These are phyloP conservation scores for Triticum monococcum DNA, from an alignment of 176 grass and related monocot genomes.

Conservation along the genomic window DNA sequence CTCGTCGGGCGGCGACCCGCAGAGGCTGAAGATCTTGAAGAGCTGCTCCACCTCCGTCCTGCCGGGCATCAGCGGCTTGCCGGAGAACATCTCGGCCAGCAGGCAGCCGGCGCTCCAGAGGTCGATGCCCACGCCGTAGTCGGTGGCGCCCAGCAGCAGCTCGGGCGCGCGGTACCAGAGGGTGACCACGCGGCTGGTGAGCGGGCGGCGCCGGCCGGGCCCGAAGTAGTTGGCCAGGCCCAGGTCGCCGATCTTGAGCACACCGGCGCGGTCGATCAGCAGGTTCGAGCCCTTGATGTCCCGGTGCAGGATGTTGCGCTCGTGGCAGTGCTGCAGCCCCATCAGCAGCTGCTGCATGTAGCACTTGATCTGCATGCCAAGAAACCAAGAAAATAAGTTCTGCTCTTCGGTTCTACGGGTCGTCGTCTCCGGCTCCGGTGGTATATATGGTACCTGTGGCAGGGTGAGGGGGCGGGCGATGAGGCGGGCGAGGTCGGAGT, in stretches of 20 bases:
- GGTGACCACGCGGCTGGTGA: slow-evolving; percentile 54
- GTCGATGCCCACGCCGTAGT: slow-evolving; percentile 52
- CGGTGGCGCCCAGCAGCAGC: slow-evolving; percentile 40
- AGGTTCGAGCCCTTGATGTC: slow-evolving; percentile 69
- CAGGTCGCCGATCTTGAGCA: slow-evolving; percentile 58
- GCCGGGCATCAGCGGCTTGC: slow-evolving; percentile 36
- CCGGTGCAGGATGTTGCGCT: slow-evolving; percentile 51
- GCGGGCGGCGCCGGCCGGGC: slow-evolving; percentile 27
- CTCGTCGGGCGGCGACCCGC: slow-evolving; percentile 62
- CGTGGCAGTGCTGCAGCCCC: slow-evolving; percentile 61
- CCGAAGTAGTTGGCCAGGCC: slow-evolving; percentile 55
- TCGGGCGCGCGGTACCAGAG: slow-evolving; percentile 55
- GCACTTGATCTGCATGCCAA: slow-evolving; percentile 27
- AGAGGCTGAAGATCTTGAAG: slow-evolving; percentile 52
- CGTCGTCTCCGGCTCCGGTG: not conserved
- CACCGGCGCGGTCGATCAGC: slow-evolving; percentile 43
- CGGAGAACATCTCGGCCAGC: slow-evolving; percentile 53
- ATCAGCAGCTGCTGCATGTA: slow-evolving; percentile 55
- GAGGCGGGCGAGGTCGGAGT: slow-evolving; percentile 50
- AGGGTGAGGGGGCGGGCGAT: slow-evolving; percentile 47
- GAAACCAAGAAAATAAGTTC: not conserved
- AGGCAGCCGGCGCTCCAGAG: slow-evolving; percentile 62
- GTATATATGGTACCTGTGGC: slow-evolving; percentile 35
- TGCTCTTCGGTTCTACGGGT: not conserved
- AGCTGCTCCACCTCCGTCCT: slow-evolving; percentile 56